Percentiles rank a stretch among this genome's conserved stretches.
Conservation (phyloP, 2,329 filamentous ascomycete genomes). For the Fusarium sororula region DNA sequence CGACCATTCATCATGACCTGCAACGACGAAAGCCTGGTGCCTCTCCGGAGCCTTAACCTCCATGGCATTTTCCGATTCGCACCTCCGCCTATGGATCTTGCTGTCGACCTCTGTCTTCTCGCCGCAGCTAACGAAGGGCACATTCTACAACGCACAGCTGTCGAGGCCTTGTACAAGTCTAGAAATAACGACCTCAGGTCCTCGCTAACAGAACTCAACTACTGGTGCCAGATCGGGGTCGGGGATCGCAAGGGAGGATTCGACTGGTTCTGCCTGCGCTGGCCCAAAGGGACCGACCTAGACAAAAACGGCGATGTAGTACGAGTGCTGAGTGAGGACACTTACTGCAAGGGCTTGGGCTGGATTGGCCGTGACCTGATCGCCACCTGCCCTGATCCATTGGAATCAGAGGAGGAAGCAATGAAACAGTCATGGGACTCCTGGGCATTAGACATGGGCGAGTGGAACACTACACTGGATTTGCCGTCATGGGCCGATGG, state of each 20-base stretch:
- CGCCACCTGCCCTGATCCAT: slow-evolving; percentile 46
- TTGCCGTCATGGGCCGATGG: slow-evolving; percentile 51
- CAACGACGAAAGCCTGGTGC: slow-evolving; percentile 87
- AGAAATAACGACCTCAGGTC: slow-evolving; percentile 80
- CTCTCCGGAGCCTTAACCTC: slow-evolving; percentile 76
- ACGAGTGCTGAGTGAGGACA: slow-evolving; percentile 82
- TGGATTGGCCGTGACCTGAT: slow-evolving; percentile 72
- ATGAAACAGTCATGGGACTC: slow-evolving; percentile 72
- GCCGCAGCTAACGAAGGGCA: slow-evolving; percentile 92
- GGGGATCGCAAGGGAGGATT: slow-evolving; percentile 89
- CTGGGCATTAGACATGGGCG: slow-evolving; percentile 72
- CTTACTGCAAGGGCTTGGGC: slow-evolving; percentile 82
- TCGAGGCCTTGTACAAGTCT: slow-evolving; percentile 75
- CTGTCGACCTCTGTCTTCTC: slow-evolving; percentile 82
- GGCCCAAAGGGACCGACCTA: slow-evolving; percentile 75
- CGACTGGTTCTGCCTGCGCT: slow-evolving; percentile 86
- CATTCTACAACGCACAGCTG: slow-evolving; percentile 71
- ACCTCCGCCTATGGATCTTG: slow-evolving; percentile 71
- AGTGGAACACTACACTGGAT: slow-evolving; percentile 60
- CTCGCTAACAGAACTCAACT: slow-evolving; percentile 84
- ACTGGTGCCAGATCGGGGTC: slow-evolving; percentile 97
- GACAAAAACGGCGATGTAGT: slow-evolving; percentile 74
- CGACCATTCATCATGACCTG: slow-evolving; percentile 95
- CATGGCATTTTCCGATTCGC: slow-evolving; percentile 85
- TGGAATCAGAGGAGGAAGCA: slow-evolving; percentile 67